Base-by-base conservation (phyloP, 208 protist species). In the Trichomonas gallinae region DNA sequence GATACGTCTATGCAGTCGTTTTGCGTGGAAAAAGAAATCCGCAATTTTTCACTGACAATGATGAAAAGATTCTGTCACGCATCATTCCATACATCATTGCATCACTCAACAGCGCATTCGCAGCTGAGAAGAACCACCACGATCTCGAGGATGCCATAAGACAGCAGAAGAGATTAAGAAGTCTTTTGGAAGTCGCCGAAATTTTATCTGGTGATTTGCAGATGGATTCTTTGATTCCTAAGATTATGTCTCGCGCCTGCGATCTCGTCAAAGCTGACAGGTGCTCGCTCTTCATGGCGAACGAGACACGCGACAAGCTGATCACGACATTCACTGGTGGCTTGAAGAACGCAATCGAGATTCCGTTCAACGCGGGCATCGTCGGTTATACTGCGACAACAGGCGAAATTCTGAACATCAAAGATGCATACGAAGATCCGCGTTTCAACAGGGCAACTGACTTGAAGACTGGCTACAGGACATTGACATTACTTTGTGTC, bases 351-450 rank as follows among this genome's bases (percentile, higher is more conserved):
- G 11, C 87, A 34, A 93, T 93, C 26, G 87, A 93, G 46, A 51
- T 93, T 51, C 87, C 87, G 21, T 48, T 93, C 45, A 34, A 48
- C 36, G 87, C 87, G 13, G 87, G 87, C 38, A 93, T 93, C 51
- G 87, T 93, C n/a, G 87, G 87, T 34, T 93, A 93, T 38, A 93
- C 87, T 38, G 87, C 87, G 38, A 93, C 87, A n/a, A 93, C 87
- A 38, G 87, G 87, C 36, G 44, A 93, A 51, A 93, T 93, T 11
- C 36, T 93, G 10, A 93, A 93, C 15, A 93, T 93, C n/a, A 23
- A 93, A 15, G 87, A 93, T 58, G 87, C 87, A 34, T 93, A 93
- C n/a, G 44, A 93, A 51, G 87, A 93, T 58, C 40, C 40, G 8
- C 8, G 87, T 49, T 93, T 93, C n/a, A 93, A 93, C n/a, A 23